Conservation (phyloP, 331 rosid genomes). For the Rhamnella rubrinervis region DNA sequence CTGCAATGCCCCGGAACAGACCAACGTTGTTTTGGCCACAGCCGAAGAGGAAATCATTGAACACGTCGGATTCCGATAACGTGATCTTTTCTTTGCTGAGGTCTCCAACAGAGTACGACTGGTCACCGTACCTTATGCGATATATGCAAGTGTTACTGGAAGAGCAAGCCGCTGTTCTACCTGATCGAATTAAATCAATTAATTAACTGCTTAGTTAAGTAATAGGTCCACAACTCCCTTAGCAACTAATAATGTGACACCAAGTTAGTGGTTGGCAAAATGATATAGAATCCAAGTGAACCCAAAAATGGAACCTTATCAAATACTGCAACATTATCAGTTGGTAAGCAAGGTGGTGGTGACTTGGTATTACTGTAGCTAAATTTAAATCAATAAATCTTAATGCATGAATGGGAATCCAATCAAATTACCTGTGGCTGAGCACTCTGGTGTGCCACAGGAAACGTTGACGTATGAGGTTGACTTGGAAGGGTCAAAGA, state of each 20-base stretch:
- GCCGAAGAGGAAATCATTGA: constrained; percentile 51
- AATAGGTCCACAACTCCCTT: too few species aligned
- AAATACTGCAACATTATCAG: too few species aligned
- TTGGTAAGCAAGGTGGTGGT: too few species aligned
- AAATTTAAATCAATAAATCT: neutral
- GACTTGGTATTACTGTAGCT: neutral
- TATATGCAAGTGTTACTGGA: constrained; percentile 49
- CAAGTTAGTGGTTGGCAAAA: neutral
- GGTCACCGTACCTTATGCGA: constrained; percentile 51
- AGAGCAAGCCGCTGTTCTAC: constrained; percentile 45
- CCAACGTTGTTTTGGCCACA: constrained; percentile 69
- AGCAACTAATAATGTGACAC: too few species aligned
- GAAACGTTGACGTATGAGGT: constrained; percentile 41
- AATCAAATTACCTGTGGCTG: constrained; percentile 50
- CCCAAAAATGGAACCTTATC: too few species aligned
- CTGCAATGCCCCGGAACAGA: constrained; percentile 48
- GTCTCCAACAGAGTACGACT: constrained; percentile 56
- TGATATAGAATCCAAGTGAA: too few species aligned
- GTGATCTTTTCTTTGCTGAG: constrained; percentile 49
- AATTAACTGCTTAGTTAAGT: neutral
- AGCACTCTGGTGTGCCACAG: constrained; percentile 41
- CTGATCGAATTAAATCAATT: constrained; percentile 7
- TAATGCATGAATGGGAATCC: too few species aligned
- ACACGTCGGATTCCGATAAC: constrained; percentile 27
- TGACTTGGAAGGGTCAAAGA: constrained; percentile 52